phyloP scores from a whole-genome alignment of 1,284 basidiomycete genomes.

The Cryptococcus amylolentus region DNA sequence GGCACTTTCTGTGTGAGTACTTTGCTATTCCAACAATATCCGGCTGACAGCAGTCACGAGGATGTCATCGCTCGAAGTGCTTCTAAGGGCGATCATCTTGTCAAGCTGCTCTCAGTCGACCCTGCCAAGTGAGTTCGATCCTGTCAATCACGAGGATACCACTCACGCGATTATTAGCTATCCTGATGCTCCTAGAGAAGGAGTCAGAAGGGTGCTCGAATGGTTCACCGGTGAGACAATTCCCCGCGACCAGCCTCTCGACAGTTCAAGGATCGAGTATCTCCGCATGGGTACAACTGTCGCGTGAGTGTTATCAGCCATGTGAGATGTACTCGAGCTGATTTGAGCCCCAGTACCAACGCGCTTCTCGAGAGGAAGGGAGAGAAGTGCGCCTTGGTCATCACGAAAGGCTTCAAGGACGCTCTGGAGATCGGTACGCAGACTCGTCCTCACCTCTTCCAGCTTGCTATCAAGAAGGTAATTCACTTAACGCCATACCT shows the following conservation, averaged over 20 bases:
- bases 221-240: constrained; percentile 69
- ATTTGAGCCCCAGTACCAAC: constrained; percentile 60
- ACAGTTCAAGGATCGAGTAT: constrained; percentile 27
- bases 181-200: constrained; percentile 76
- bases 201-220: constrained; percentile 84
- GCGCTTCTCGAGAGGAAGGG: constrained; percentile 92
- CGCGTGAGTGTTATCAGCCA: constrained; percentile 49
- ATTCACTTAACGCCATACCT: constrained; percentile 55
- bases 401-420: constrained; percentile 62
- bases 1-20: constrained; percentile 48
- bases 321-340: background rate
- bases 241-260: constrained; percentile 53
- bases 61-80: constrained; percentile 14
- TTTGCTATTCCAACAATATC: background rate
- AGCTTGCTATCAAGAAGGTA: constrained; percentile 77
- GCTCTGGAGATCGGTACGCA: constrained; percentile 40
- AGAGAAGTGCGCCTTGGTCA: constrained; percentile 85
- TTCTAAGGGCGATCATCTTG: constrained; percentile 17
- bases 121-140: constrained; percentile 56
- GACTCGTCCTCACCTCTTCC: constrained; percentile 73
- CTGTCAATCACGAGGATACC: background rate
- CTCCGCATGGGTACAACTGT: constrained; percentile 50
- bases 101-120: constrained; percentile 76
- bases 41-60: background rate
- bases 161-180: constrained; percentile 60